Base-by-base conservation (phyloP, 2,329 filamentous ascomycete genomes). In the Aspergillus novoparasiticus region DNA sequence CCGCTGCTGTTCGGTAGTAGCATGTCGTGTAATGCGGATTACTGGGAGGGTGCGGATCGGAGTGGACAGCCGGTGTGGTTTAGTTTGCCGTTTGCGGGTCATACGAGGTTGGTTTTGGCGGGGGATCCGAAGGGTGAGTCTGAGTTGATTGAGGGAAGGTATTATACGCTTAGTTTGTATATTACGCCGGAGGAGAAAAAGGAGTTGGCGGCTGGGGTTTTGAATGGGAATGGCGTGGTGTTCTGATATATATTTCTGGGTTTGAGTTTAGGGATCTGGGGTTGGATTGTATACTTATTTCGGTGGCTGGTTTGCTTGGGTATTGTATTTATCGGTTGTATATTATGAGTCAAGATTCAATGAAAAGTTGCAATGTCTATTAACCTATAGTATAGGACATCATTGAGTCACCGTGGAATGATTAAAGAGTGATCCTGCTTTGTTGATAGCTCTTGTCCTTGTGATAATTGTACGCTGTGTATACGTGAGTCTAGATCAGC, bases 161-260 rank as follows among this genome's bases (percentile, higher is more conserved):
- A 66, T 53, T 69, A 69, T 66, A 65, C 68, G 58, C 57, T 71
- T 58, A 70, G 69, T 62, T 60, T 71, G 65, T 69, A 68, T 61
- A 51, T 71, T 55, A 70, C 62, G 60, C 60, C 64, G 4, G 62
- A 68, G 60, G 69, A 71, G 64, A 65, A 61, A 62, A 39, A 16
- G 23, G 48, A 30, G 16, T 2, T 51, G 8, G 9, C 23, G 26
- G 14, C 8, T 28, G 23, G 45, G 10, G 43, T 3, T n/a, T 1
- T 19, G 12, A 30, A 28, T 50, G 46, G 12, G 2, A 30, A 32
- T 51, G 48, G 26, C 2, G 6, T 16, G 48, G 26, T 6, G 16
- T 32, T 51, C 11, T 51, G 48, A 51, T 48, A 8, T 48, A 14
- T 48, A 12, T 46, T 19, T 32, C 1, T 46, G 21, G 45, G 45